These are phyloP conservation scores for Calonectria henricotiae DNA, from an alignment of 2,329 filamentous ascomycete species.

Conservation along the genomic window DNA sequence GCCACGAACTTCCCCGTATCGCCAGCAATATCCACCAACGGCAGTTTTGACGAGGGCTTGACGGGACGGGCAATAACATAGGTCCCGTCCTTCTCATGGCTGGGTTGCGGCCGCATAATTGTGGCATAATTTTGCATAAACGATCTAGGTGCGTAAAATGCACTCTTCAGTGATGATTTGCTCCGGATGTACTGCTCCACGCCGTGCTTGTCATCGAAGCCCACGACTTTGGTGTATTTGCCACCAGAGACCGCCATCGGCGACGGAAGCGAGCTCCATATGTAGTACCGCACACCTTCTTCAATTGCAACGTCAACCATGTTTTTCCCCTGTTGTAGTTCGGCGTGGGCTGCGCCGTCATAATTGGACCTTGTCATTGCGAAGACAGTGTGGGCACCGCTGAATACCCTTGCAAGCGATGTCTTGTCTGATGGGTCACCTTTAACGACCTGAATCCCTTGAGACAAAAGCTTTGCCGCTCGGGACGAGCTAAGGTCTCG, in stretches of 20 bases:
- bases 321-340: neutral
- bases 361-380: slow-evolving; percentile 12
- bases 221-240: slow-evolving; percentile 17
- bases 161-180: slow-evolving; percentile 1
- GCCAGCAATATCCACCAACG: slow-evolving; percentile 1
- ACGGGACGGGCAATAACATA: neutral
- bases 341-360: neutral
- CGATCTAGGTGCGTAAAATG: neutral
- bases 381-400: slow-evolving; percentile 8
- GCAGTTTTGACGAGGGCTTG: neutral
- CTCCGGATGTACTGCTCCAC: slow-evolving; percentile 16
- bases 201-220: slow-evolving; percentile 7
- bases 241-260: neutral
- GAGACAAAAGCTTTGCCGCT: neutral
- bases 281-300: slow-evolving; percentile 8
- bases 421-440: slow-evolving; percentile 1
- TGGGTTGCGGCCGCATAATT: neutral
- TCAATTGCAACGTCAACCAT: slow-evolving; percentile 4
- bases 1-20: slow-evolving; percentile 9
- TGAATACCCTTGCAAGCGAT: neutral
- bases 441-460: neutral
- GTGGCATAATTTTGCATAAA: slow-evolving; percentile 20
- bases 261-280: slow-evolving; percentile 1
- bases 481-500: neutral
- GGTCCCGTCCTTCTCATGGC: neutral